Evolutionary conservation across 2,329 filamentous ascomycete species (phyloP).

Genomic region (Pleochaeta shiraiana): DNA sequence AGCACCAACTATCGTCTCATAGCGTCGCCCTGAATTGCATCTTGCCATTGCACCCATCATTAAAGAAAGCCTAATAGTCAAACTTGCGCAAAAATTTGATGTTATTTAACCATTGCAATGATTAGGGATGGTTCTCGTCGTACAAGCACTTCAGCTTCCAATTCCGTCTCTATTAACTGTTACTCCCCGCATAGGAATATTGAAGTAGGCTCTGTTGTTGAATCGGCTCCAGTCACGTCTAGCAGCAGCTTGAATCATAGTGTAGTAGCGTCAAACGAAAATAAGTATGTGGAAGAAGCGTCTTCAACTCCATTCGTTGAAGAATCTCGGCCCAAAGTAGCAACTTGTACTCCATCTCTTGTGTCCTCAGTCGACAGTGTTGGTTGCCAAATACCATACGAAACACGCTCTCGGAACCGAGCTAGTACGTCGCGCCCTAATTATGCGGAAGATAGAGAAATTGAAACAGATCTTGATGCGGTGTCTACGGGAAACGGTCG

Average conservation of each 20-base stretch:
- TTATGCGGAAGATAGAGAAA: constrained; percentile 84
- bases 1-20: constrained; percentile 13
- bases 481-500: constrained; percentile 29
- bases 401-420: constrained; percentile 83
- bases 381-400: constrained; percentile 37
- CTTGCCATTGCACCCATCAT: constrained; percentile 15
- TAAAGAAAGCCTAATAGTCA: constrained; percentile 15
- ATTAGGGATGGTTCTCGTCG: constrained; percentile 14
- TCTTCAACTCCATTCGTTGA: constrained; percentile 8
- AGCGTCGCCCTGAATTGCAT: constrained; percentile 17
- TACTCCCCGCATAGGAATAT: constrained; percentile 10
- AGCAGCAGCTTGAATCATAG: constrained; percentile 4
- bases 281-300: constrained; percentile 7
- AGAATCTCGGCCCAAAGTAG: constrained; percentile 26
- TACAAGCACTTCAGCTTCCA: constrained; percentile 12
- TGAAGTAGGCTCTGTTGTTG: constrained; percentile 6
- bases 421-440: constrained; percentile 63
- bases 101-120: constrained; percentile 11
- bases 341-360: constrained; percentile 25
- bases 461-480: constrained; percentile 75
- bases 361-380: constrained; percentile 26
- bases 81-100: constrained; percentile 4
- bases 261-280: constrained; percentile 6
- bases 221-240: constrained; percentile 7
- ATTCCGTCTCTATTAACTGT: constrained; percentile 6